Percentiles rank a stretch among this genome's conserved stretches.
Conservation (phyloP, 768 basidiomycete species). For the Xerocomellus dryophilus region DNA sequence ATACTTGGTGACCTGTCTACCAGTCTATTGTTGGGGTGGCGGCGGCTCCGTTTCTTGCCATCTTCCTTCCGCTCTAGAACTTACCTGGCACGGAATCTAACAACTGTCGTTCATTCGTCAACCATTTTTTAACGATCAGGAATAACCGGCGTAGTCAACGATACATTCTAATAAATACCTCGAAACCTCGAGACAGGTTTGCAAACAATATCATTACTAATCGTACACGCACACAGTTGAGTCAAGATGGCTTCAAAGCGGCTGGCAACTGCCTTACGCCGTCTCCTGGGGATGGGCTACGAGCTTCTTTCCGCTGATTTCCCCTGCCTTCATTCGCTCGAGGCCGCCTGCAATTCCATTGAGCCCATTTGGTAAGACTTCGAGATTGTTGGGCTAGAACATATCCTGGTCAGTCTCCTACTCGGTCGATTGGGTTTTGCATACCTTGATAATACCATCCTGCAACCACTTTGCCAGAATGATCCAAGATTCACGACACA, state of each 20-base stretch:
- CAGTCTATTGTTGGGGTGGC: not conserved
- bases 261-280: conserved; percentile 3
- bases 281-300: conserved; percentile 42
- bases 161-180: conserved; percentile 7
- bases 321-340: conserved; percentile 32
- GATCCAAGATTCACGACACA: conserved; percentile 21
- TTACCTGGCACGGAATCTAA: not conserved
- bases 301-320: conserved; percentile 45
- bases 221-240: conserved; percentile 15
- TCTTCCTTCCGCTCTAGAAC: not conserved
- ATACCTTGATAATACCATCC: conserved; percentile 27
- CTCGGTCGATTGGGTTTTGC: not conserved
- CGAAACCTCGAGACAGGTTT: not conserved
- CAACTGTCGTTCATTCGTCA: not conserved
- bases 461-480: conserved; percentile 26
- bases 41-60: not conserved
- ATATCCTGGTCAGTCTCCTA: not conserved
- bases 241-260: not conserved
- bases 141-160: not conserved
- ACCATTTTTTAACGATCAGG: not conserved
- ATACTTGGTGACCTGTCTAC: not conserved
- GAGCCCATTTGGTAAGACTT: conserved; percentile 43
- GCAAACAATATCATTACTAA: conserved; percentile 1
- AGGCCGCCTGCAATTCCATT: conserved; percentile 37
- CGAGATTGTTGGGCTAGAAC: conserved; percentile 38